Conservation (phyloP, 805 yeast genomes). For the Lachancea waltii region DNA sequence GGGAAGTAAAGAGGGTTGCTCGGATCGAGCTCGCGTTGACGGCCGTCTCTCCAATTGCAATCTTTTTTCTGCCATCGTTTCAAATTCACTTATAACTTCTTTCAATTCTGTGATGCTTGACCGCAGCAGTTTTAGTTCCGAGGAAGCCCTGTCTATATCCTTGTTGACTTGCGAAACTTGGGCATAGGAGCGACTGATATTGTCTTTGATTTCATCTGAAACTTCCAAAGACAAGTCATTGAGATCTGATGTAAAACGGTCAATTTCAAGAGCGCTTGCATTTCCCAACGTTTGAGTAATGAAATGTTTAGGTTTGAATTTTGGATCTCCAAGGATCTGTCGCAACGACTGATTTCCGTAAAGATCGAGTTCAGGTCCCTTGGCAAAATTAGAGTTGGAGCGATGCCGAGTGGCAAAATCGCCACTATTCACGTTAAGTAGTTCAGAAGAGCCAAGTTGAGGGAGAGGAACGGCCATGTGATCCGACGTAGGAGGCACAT, state of each 20-base stretch:
- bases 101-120: slow-evolving; percentile 52
- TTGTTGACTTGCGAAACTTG: slow-evolving; percentile 53
- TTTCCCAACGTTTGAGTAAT: slow-evolving; percentile 47
- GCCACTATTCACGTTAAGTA: not conserved
- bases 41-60: slow-evolving; percentile 37
- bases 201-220: slow-evolving; percentile 49
- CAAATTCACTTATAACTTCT: slow-evolving; percentile 53
- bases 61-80: slow-evolving; percentile 53
- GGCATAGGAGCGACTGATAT: slow-evolving; percentile 56
- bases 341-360: slow-evolving; percentile 19
- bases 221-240: slow-evolving; percentile 43
- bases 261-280: slow-evolving; percentile 68
- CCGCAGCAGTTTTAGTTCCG: slow-evolving; percentile 57
- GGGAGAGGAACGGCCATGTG: slow-evolving; percentile 27
- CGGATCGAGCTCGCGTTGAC: slow-evolving; percentile 8
- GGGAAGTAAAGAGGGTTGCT: slow-evolving; percentile 18
- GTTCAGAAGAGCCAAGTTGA: not conserved
- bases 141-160: slow-evolving; percentile 57
- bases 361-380: slow-evolving; percentile 1
- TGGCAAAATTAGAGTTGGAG: slow-evolving; percentile 1
- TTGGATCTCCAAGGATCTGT: slow-evolving; percentile 33
- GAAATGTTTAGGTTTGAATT: slow-evolving; percentile 44
- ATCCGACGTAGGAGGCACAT: slow-evolving; percentile 27
- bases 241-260: slow-evolving; percentile 56
- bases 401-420: not conserved